A percentile compares a stretch with the other conserved stretches of the same genome.
phyloP scores from a whole-genome alignment of 106 monocot species.

The Dendrobium catenatum region DNA sequence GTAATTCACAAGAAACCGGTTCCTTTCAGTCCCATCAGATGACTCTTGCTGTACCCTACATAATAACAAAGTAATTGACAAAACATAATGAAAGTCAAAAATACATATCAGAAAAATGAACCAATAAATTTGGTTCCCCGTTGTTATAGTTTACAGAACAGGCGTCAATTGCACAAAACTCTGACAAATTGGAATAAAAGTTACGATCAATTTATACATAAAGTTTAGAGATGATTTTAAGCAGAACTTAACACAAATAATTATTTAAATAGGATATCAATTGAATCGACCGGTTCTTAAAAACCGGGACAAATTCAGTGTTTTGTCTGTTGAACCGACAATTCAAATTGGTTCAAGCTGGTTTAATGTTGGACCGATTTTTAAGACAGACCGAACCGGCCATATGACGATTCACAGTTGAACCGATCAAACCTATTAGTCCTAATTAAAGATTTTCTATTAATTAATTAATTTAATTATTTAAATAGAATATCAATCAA shows the following conservation, averaged over 20 bases:
- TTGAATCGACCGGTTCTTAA: no score
- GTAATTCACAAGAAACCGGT: conserved; percentile 93
- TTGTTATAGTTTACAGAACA: background rate
- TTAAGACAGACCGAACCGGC: no score
- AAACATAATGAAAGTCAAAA: background rate
- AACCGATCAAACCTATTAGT: no score
- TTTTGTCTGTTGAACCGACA: no score
- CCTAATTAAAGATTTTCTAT: no score
- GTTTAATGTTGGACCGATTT: no score
- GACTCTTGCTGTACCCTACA: conserved; percentile 96
- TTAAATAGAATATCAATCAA: no score
- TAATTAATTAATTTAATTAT: no score
- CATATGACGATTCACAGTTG: no score
- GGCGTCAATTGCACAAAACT: background rate
- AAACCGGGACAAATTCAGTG: no score
- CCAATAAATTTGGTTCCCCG: background rate
- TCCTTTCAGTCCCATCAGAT: conserved; percentile 93
- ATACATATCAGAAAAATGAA: conserved; percentile 1
- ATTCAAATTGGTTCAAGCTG: no score
- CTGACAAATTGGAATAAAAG: background rate
- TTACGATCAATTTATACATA: background rate
- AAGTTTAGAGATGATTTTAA: background rate
- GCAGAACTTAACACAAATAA: background rate
- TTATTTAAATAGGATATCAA: no score
- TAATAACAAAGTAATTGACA: background rate